Conservation (phyloP, 306 rosid genomes). For the Vachellia collinsii region DNA sequence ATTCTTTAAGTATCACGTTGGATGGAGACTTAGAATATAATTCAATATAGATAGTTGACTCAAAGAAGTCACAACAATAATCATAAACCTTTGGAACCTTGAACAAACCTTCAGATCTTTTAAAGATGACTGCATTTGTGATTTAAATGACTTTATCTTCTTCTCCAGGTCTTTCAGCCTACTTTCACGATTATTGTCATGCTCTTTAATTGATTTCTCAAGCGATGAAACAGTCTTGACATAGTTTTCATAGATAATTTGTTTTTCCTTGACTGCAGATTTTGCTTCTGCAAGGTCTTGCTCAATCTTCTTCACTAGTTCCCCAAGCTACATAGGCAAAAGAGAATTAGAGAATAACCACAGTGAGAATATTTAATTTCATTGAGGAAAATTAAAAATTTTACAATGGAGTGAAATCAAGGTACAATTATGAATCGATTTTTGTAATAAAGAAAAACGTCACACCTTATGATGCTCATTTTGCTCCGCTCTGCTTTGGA, state of each 20-base stretch:
- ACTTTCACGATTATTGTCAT: constrained; percentile 70
- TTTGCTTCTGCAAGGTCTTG: constrained; percentile 86
- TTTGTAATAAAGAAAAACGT: constrained; percentile 17
- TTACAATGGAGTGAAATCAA: constrained; percentile 3
- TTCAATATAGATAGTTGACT: constrained; percentile 20
- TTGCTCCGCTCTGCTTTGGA: constrained; percentile 89
- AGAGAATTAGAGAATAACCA: constrained; percentile 4
- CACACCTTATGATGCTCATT: constrained; percentile 96
- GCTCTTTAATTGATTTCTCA: constrained; percentile 87
- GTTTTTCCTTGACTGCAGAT: constrained; percentile 61
- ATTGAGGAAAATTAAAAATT: constrained; percentile 14
- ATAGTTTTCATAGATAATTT: constrained; percentile 61
- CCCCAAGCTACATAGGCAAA: constrained; percentile 74
- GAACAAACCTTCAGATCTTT: constrained; percentile 80
- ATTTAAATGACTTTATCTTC: constrained; percentile 72
- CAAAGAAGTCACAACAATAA: constrained; percentile 13
- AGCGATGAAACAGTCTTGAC: constrained; percentile 66
- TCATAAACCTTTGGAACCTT: constrained; percentile 18
- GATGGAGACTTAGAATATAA: background rate
- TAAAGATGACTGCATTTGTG: constrained; percentile 80
- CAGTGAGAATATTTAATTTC: constrained; percentile 23
- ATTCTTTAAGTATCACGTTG: background rate
- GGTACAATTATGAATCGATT: background rate
- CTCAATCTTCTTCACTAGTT: constrained; percentile 83
- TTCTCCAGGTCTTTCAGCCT: constrained; percentile 85